Percentiles rank a stretch among this genome's conserved stretches.
phyloP scores from a whole-genome alignment of 2,329 filamentous ascomycete species.

The Colletotrichum tropicicola region DNA sequence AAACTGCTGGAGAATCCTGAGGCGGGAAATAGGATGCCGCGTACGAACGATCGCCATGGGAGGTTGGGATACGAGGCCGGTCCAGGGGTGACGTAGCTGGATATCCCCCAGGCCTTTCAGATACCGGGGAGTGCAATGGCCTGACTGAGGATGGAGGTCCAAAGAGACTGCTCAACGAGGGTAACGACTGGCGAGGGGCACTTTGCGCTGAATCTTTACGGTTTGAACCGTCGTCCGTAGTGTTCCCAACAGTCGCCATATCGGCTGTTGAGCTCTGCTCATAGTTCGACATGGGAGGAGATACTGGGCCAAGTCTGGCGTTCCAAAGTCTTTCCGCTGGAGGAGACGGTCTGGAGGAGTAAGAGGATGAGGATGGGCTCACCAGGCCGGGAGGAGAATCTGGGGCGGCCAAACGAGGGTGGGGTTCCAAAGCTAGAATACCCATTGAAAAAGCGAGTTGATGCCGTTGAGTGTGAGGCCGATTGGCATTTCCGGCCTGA shows the following conservation, averaged over 20 bases:
- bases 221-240: conserved; percentile 45
- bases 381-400: conserved; percentile 64
- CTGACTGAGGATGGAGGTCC: conserved; percentile 55
- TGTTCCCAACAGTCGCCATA: conserved; percentile 50
- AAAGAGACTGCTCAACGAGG: conserved; percentile 66
- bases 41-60: conserved; percentile 46
- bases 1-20: conserved; percentile 43
- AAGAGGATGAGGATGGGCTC: conserved; percentile 59
- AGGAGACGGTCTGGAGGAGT: conserved; percentile 52
- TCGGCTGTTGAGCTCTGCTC: conserved; percentile 55
- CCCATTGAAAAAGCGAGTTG: conserved; percentile 58
- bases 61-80: conserved; percentile 50
- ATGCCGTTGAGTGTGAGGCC: conserved; percentile 3
- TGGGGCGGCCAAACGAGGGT: conserved; percentile 58
- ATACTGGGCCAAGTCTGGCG: conserved; percentile 48
- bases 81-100: conserved; percentile 57
- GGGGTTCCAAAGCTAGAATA: conserved; percentile 60
- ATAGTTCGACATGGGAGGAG: conserved; percentile 68
- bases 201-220: conserved; percentile 43
- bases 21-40: conserved; percentile 58
- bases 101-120: conserved; percentile 54
- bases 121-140: conserved; percentile 54
- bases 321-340: conserved; percentile 57
- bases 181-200: conserved; percentile 57
- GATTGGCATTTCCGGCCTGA: conserved; percentile 13